A percentile compares a stretch with the other conserved stretches of the same genome.
Conservation (phyloP, 345 rosid species). For the Pugionium dolabratum region DNA sequence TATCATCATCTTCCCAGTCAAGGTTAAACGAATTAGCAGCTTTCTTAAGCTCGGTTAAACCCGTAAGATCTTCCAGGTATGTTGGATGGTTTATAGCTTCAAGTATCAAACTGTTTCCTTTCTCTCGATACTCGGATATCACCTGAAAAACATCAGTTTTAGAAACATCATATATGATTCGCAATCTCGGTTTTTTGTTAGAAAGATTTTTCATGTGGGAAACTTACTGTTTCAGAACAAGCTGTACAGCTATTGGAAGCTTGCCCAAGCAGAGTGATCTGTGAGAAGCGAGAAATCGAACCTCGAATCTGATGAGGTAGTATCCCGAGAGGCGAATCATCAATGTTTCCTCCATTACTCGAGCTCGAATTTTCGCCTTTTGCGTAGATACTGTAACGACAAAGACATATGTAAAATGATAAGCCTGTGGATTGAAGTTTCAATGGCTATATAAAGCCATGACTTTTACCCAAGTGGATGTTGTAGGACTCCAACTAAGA, state of each 20-base stretch:
- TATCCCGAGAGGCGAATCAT: slow-evolving; percentile 75
- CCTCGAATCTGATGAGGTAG: slow-evolving; percentile 96
- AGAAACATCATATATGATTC: background rate
- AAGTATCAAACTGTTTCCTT: slow-evolving; percentile 69
- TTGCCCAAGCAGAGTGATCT: slow-evolving; percentile 77
- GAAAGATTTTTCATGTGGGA: background rate
- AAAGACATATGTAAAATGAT: slow-evolving; percentile 23
- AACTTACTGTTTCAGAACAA: slow-evolving; percentile 77
- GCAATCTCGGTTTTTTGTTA: background rate
- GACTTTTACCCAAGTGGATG: slow-evolving; percentile 73
- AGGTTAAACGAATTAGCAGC: slow-evolving; percentile 64
- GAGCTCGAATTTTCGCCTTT: slow-evolving; percentile 61
- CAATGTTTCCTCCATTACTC: slow-evolving; percentile 45
- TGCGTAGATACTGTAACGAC: slow-evolving; percentile 56
- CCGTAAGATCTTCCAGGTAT: slow-evolving; percentile 86
- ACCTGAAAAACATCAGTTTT: slow-evolving; percentile 50
- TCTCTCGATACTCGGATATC: slow-evolving; percentile 63
- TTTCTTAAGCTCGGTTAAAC: slow-evolving; percentile 80
- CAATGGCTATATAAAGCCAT: background rate
- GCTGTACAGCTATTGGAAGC: slow-evolving; percentile 89
- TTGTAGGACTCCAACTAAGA: slow-evolving; percentile 77
- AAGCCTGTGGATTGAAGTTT: background rate
- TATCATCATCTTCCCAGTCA: slow-evolving; percentile 70
- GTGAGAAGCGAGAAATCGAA: slow-evolving; percentile 75
- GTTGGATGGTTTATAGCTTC: slow-evolving; percentile 95